A percentile compares a stretch with the other conserved stretches of the same genome.
Evolutionary conservation across 2,329 filamentous ascomycete species (phyloP).

Genomic region (Talaromyces atroroseus): DNA sequence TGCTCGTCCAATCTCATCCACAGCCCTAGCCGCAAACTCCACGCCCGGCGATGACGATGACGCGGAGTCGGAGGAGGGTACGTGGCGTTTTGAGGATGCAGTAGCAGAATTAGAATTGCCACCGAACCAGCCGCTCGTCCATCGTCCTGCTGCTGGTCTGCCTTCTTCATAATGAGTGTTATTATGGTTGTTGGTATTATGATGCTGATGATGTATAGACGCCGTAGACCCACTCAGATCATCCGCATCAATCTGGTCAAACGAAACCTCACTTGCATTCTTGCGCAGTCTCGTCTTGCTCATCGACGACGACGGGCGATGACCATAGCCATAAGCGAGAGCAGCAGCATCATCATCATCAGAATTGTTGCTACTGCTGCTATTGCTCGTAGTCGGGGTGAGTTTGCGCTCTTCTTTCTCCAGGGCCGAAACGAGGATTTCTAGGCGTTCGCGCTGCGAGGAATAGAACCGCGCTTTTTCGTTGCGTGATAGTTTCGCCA

Average conservation of each 20-base stretch:
- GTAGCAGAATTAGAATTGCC: not conserved
- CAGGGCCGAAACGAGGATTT: slow-evolving; percentile 67
- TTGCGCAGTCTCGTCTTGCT: slow-evolving; percentile 55
- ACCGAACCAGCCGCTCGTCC: slow-evolving; percentile 14
- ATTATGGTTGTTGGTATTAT: not conserved
- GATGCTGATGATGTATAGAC: not conserved
- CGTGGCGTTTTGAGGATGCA: not conserved
- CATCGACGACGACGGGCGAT: slow-evolving; percentile 4
- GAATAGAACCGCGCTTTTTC: slow-evolving; percentile 70
- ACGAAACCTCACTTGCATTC: slow-evolving; percentile 80
- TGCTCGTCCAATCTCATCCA: slow-evolving; percentile 21
- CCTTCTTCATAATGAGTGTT: not conserved
- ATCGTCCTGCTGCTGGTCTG: not conserved
- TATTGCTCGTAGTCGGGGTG: slow-evolving; percentile 17
- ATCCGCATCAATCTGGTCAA: slow-evolving; percentile 80
- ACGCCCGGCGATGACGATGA: slow-evolving; percentile 19
- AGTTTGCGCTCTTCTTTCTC: slow-evolving; percentile 70
- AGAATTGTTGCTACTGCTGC: not conserved
- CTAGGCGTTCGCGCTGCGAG: slow-evolving; percentile 72
- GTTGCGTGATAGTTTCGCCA: slow-evolving; percentile 55
- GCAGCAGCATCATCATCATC: slow-evolving; percentile 30
- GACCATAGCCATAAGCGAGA: slow-evolving; percentile 33
- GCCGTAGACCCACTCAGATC: slow-evolving; percentile 33
- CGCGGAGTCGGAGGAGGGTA: not conserved
- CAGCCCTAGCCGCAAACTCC: slow-evolving; percentile 25